These are phyloP conservation scores for Aureobasidium musti DNA, from an alignment of 2,329 filamentous ascomycete genomes.

Conservation along the genomic window DNA sequence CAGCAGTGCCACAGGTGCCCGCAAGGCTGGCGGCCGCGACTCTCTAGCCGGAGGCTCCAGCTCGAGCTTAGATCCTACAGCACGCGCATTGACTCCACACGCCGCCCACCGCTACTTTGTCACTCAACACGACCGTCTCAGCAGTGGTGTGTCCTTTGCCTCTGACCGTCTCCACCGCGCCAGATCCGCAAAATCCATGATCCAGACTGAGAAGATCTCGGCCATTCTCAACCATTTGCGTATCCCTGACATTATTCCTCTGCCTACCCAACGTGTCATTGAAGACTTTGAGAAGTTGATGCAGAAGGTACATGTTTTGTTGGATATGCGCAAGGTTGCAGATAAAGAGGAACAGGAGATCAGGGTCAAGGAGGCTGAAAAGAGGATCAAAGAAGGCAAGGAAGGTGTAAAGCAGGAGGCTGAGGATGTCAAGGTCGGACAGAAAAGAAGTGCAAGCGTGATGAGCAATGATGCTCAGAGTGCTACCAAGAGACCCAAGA, in stretches of 20 bases:
- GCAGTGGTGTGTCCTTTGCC: conserved; percentile 85
- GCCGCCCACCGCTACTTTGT: conserved; percentile 84
- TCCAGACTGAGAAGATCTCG: conserved; percentile 73
- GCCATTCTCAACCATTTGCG: conserved; percentile 72
- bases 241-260: conserved; percentile 67
- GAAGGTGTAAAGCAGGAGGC: conserved; percentile 28
- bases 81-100: conserved; percentile 67
- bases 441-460: conserved; percentile 32
- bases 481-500: conserved; percentile 16
- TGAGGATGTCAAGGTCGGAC: conserved; percentile 19
- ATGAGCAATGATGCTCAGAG: conserved; percentile 28
- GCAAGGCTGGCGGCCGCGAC: conserved; percentile 43
- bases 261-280: conserved; percentile 73
- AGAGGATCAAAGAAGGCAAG: conserved; percentile 28
- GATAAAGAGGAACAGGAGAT: conserved; percentile 77
- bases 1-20: conserved; percentile 37
- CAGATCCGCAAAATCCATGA: conserved; percentile 72
- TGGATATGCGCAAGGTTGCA: conserved; percentile 71
- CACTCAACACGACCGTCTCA: conserved; percentile 70
- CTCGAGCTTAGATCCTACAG: conserved; percentile 34
- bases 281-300: conserved; percentile 71
- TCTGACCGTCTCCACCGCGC: conserved; percentile 79
- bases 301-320: conserved; percentile 64
- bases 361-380: conserved; percentile 52
- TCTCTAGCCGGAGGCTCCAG: conserved; percentile 45